Conservation (phyloP, 768 basidiomycete genomes). For the Phanerochaete carnosa region DNA sequence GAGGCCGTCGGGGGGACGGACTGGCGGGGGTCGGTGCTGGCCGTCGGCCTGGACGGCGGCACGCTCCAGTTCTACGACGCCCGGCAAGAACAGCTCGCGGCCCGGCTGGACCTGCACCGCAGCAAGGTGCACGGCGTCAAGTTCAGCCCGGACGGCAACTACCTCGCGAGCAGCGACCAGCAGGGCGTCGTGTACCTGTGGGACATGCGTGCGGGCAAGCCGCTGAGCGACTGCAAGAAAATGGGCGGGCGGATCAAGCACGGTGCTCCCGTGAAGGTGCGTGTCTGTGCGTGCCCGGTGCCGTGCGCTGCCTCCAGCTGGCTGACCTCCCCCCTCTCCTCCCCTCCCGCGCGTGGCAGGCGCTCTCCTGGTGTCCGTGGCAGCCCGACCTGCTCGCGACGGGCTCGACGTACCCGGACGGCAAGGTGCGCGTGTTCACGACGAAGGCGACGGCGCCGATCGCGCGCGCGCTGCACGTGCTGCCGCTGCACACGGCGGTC, state of each 20-base stretch:
- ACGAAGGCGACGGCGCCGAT: constrained; percentile 42
- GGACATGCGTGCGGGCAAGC: constrained; percentile 35
- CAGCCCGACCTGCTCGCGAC: constrained; percentile 63
- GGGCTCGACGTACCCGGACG: constrained; percentile 63
- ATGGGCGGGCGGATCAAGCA: constrained; percentile 40
- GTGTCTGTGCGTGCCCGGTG: not conserved
- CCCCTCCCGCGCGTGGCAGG: constrained; percentile 34
- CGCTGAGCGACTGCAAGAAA: constrained; percentile 29
- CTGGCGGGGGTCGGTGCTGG: constrained; percentile 32
- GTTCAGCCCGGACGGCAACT: constrained; percentile 37
- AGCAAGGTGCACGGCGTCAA: constrained; percentile 38
- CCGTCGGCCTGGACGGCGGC: constrained; percentile 38
- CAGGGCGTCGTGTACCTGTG: constrained; percentile 40
- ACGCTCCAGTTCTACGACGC: constrained; percentile 35
- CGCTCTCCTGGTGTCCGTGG: constrained; percentile 76
- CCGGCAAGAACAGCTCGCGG: constrained; percentile 27
- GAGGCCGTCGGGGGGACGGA: constrained; percentile 38
- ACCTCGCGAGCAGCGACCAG: constrained; percentile 39
- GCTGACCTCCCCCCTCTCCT: not conserved
- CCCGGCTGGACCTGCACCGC: constrained; percentile 28
- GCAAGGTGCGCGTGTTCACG: constrained; percentile 53
- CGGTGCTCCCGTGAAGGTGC: constrained; percentile 41
- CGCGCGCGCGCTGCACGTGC: constrained; percentile 46
- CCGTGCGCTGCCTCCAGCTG: not conserved
- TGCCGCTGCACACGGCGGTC: constrained; percentile 45